phyloP scores from a whole-genome alignment of 108 stramenopile species.

The Nannochloropsis salina region DNA sequence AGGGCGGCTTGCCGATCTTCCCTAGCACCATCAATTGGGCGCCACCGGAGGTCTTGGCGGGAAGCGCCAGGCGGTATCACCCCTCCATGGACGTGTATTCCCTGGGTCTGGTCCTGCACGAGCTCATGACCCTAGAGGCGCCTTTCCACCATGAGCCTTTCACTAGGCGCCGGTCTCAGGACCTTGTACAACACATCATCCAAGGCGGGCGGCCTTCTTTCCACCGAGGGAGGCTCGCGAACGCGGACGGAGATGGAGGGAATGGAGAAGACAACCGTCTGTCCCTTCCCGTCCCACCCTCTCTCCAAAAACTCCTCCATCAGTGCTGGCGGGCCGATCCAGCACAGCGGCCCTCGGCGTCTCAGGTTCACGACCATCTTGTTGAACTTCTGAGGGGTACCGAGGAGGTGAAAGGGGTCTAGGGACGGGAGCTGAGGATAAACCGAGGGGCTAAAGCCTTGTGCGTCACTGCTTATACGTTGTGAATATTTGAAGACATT shows the following conservation, averaged over 20 bases:
- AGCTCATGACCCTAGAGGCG: neutral
- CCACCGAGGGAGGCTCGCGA: neutral
- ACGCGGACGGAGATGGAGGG: neutral
- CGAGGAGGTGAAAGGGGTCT: neutral
- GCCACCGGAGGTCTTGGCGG: neutral
- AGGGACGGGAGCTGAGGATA: too few species aligned
- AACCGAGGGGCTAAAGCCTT: too few species aligned
- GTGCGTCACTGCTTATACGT: too few species aligned
- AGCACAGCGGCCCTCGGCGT: neutral
- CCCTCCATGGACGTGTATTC: constrained; percentile 9
- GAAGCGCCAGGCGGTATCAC: neutral
- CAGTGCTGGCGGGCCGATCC: neutral
- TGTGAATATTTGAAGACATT: too few species aligned
- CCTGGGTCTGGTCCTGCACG: neutral
- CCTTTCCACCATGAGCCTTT: neutral
- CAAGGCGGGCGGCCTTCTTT: neutral
- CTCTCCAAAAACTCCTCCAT: neutral
- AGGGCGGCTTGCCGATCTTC: neutral
- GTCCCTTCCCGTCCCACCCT: neutral
- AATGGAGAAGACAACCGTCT: neutral
- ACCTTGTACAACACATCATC: neutral
- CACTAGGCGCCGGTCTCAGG: neutral
- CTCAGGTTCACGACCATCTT: neutral
- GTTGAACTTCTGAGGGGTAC: neutral
- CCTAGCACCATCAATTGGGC: constrained; percentile 15